Evolutionary conservation across 108 stramenopile genomes (phyloP).

Genomic region (Conticribra guillardii): DNA sequence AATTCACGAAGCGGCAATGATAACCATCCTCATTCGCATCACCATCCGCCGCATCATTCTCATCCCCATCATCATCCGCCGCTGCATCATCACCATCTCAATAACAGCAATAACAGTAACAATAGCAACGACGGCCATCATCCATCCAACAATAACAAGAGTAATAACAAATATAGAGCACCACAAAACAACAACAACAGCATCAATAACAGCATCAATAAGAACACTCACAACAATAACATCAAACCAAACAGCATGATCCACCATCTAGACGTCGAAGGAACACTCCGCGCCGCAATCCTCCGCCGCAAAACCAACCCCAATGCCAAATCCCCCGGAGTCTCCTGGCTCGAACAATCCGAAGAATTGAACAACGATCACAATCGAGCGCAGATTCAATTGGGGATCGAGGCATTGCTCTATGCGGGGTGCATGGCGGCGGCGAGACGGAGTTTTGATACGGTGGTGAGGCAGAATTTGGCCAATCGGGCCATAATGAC

Average conservation of each 20-base stretch:
- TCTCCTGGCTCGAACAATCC: constrained; percentile 47
- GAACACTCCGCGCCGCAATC: constrained; percentile 40
- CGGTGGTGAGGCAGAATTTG: constrained; percentile 54
- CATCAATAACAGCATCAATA: background rate
- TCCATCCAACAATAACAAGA: too few relatives aligned
- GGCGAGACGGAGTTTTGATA: constrained; percentile 64
- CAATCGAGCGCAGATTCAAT: constrained; percentile 57
- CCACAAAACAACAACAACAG: background rate
- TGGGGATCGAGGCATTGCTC: constrained; percentile 62
- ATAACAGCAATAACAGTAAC: too few relatives aligned
- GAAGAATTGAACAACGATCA: constrained; percentile 30
- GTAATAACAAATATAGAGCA: too few relatives aligned
- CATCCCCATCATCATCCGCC: too few relatives aligned
- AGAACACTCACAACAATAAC: constrained; percentile 5
- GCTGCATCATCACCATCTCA: too few relatives aligned
- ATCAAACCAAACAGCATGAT: background rate
- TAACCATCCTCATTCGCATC: too few relatives aligned
- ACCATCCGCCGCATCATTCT: too few relatives aligned
- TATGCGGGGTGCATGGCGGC: constrained; percentile 76
- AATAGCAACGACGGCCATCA: too few relatives aligned
- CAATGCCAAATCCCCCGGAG: constrained; percentile 23
- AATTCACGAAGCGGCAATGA: too few relatives aligned
- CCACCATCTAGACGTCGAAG: constrained; percentile 43
- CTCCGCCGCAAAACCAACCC: constrained; percentile 28
- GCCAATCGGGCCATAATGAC: constrained; percentile 26